Base-by-base conservation (phyloP, 352 stramenopile genomes). In the Globisporangium radiosum region DNA sequence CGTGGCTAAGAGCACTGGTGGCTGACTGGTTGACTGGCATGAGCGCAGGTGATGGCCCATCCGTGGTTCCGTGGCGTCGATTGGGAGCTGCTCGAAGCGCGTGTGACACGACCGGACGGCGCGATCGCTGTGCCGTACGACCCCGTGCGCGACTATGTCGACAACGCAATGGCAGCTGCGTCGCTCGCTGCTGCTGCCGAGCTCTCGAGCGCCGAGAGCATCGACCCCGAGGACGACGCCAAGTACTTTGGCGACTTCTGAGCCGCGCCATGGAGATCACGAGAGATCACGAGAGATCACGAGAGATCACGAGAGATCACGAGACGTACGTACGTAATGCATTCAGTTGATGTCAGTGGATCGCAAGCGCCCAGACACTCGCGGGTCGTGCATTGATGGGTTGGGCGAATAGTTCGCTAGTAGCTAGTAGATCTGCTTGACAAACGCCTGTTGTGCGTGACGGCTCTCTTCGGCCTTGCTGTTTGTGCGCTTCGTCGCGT, bases 221-320 rank as follows among this genome's bases (percentile, higher is more conserved):
- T 91, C 56, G 77, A 88, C 47, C 58, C 81, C 9, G 75, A 87
- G 42, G 69, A 84, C 56, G 73, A 91, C 55, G 78, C 65, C 1
- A 87, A 80, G 57, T 87, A 78, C 47, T 91, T 91, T 65, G 77
- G 60, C 0, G 77, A 86, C 47, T 91, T 91, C 59, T 91, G 17
- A 79, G 59, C 48, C 14, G 8, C 25, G 33, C 15, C 9, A 13
- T 7, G 43, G 25, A 54, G 15, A 11, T 5, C 7, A 17, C 40
- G 19, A 17, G 37, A 54, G 15, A 11, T 5, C 7, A 17, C 36
- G 19, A 17, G 37, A 33, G 25, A 33, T 33, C 25, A 33, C 25
- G 25, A 33, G 25, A 33, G 15, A 11, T 5, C 7, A 17, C 36
- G 19, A 17, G 37, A 33, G 25, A 33, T 33, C 25, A 33, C 25